Base-by-base conservation (phyloP, 352 stramenopile species). In the Phytophthora sp. region DNA sequence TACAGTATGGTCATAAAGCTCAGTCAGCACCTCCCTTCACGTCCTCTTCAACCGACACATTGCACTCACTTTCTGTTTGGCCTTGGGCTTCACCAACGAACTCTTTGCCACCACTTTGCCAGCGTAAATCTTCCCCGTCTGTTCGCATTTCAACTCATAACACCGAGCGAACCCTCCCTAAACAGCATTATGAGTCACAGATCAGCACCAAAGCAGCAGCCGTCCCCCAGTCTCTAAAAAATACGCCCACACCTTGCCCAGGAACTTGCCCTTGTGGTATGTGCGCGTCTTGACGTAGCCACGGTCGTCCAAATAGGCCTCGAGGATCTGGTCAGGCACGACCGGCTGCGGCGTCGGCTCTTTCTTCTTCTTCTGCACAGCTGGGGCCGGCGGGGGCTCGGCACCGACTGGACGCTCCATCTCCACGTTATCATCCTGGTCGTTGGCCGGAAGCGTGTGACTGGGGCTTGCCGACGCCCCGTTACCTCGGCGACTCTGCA, bases 41-140 rank as follows among this genome's bases (percentile, higher is more conserved):
- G n/a, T 36, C 15, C 18, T 30, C 6, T 20, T 7, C 42, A 33
- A 56, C n/a, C 20, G 12, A 20, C 6, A 42, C n/a, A 54, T 5
- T 12, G 16, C 23, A 29, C 53, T 71, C 64, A 99, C 95, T 88
- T 99, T 99, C 74, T 98, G 88, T 71, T 94, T 91, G 16, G 97
- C 96, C 71, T 98, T 92, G 51, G 88, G 84, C 69, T 99, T 99
- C n/a, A 94, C 79, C 6, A 99, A 86, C 71, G 96, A 99, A 21
- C 86, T 86, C 79, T 99, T 99, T 26, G 95, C 90, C 24, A 99
- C 97, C 65, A 99, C 95, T 82, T 99, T 99, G 42, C 98, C 93
- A 1, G 98, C 98, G 73, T 98, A 99, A 36, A 92, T 79, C 36
- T 91, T 93, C 7, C 91, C 93, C 1, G 89, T 98, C 51, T 98